Base-by-base conservation (phyloP, 169 alveolate genomes). In the Babesia ovis region DNA sequence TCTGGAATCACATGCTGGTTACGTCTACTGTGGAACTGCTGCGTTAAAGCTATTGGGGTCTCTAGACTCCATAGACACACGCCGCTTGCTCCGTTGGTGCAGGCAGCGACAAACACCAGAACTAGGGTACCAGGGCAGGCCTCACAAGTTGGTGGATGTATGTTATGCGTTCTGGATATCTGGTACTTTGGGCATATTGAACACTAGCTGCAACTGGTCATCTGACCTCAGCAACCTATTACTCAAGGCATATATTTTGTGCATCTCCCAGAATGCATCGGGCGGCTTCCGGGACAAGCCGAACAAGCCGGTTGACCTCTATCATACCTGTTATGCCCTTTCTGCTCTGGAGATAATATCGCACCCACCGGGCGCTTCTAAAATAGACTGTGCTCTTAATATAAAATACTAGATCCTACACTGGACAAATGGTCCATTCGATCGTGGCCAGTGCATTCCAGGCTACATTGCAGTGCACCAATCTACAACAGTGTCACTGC, bases 1-100 rank as follows among this genome's bases (percentile, higher is more conserved):
- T 73, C 95, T 96, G 50, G 99, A 97, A 85, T 96, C 99, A 31
- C 99, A 97, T 88, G 99, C 98, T 14, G 99, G 98, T 9, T 96
- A 94, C 85, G 92, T 98, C 18, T 97, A 89, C 89, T 97, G 99
- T 84, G 99, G 97, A 18, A 85, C 94, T n/a, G 97, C 99, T 55
- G 92, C 97, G 14, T 84, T 97, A 69, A 77, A 86, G 25, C 71
- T 95, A 35, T 62, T 97, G 53, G 91, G 92, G 37, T 79, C 88
- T 64, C 67, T 93, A 57, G 81, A 95, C 67, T 82, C 80, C 56
- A 64, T 97, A 50, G 96, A 97, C 88, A 55, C 90, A 23, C 92
- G 91, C 31, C 85, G 91, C 18, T 68, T 94, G 51, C 57, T 91
- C 14, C 83, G 90, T 25, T 97, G 99, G 98, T 67, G 92, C 51